phyloP scores from a whole-genome alignment of 139 green algal species.

The Closterium sp. region DNA sequence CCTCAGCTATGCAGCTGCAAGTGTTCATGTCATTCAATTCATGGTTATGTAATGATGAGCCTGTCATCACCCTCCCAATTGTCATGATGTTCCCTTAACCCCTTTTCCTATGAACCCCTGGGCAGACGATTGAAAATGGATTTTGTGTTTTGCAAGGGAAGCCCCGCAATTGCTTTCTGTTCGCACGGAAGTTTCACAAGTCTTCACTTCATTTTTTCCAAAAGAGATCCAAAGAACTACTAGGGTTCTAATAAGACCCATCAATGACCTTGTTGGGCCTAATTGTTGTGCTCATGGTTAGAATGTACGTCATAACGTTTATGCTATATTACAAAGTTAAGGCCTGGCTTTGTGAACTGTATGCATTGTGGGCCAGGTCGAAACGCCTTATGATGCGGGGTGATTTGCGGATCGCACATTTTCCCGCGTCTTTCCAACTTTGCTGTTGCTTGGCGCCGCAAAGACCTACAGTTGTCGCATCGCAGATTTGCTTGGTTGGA shows the following conservation, averaged over 20 bases:
- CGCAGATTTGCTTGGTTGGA: too few relatives aligned
- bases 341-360: too few relatives aligned
- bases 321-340: too few relatives aligned
- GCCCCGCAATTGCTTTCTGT: not conserved
- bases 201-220: not conserved
- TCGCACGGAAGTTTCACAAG: not conserved
- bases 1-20: not conserved
- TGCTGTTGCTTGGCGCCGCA: too few relatives aligned
- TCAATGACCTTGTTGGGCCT: too few relatives aligned
- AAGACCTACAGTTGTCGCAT: too few relatives aligned
- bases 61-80: not conserved
- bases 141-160: not conserved
- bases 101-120: not conserved
- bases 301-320: too few relatives aligned
- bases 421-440: too few relatives aligned
- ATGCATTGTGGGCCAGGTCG: too few relatives aligned
- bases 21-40: not conserved
- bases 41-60: not conserved
- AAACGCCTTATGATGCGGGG: too few relatives aligned
- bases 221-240: not conserved
- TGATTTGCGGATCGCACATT: too few relatives aligned
- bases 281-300: too few relatives aligned
- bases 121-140: not conserved
- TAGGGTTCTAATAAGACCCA: not conserved
- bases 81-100: not conserved